Evolutionary conservation across 2,329 filamentous ascomycete species (phyloP).

Genomic region (Colletotrichum abscissum): DNA sequence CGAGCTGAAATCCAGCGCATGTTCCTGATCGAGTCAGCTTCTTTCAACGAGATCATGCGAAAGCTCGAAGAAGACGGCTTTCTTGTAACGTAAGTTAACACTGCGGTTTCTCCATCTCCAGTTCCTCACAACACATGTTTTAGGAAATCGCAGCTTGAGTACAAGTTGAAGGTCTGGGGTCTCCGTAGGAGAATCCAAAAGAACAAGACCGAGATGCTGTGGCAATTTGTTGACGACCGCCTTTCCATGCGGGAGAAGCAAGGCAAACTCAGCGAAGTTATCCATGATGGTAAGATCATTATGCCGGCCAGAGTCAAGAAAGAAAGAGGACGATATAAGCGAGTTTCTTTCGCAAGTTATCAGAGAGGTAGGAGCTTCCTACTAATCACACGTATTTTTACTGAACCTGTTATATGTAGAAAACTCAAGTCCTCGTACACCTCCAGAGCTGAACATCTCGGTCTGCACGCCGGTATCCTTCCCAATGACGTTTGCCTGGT

Average conservation of each 20-base stretch:
- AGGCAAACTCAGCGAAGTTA: neutral
- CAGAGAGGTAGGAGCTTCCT: neutral
- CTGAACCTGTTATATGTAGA: neutral
- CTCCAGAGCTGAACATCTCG: neutral
- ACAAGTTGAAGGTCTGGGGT: constrained; percentile 13
- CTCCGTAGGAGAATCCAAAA: neutral
- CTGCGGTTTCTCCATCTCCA: neutral
- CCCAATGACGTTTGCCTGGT: neutral
- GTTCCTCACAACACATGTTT: neutral
- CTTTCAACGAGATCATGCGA: neutral
- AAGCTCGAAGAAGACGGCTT: neutral
- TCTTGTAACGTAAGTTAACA: neutral
- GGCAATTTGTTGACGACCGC: neutral
- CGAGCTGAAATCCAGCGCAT: neutral
- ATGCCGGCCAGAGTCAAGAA: neutral
- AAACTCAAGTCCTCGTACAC: neutral
- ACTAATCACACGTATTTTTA: neutral
- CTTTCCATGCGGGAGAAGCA: neutral
- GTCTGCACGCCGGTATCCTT: constrained; percentile 1
- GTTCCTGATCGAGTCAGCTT: neutral
- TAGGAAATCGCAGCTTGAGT: constrained; percentile 15
- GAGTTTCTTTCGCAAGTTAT: neutral
- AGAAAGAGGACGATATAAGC: neutral
- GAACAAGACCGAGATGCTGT: neutral
- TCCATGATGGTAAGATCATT: neutral